Base-by-base conservation (phyloP, 495 filamentous ascomycete species). In the Penicillium coffeae region DNA sequence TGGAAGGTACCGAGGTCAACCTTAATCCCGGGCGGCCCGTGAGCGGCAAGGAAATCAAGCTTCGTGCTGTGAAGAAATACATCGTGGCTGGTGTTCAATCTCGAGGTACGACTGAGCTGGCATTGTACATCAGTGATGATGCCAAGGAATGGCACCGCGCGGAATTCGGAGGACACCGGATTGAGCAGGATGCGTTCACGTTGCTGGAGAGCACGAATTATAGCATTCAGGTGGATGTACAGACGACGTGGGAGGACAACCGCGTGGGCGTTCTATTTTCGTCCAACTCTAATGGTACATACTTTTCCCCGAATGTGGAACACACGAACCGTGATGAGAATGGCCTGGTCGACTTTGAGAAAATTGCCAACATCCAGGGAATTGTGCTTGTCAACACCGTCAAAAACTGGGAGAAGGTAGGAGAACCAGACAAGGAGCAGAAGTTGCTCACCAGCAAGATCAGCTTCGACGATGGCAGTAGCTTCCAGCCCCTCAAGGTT, bases 241-340 rank as follows among this genome's bases (percentile, higher is more conserved):
- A 89, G 74, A 88, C 83, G 1, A 80, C 81, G 9, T 62, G 62
- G 49, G 68, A 74, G 22, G 72, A 70, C 2, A 80, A 72, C 30
- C 83, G 86, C 4, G 89, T 96, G 79, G 93, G 93, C 18, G 80
- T 86, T 2, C 74, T 96, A 15, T 88, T 94, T 55, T 92, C 88
- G 8, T 96, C 92, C 59, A 97, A 97, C 56, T 95, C 89, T 15
- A 93, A 96, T 59, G 93, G 93, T 36, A 95, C 90, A 2, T 96
- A 94, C 62, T 98, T 96, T 65, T 90, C 82, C 0, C 80, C 84
- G 45, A 96, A 96, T 60, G 82, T 89, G 42, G 86, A 92, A 56
- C 82, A 96, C 62, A 96, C 90, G 21, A 97, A 98, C 66, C 83
- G 90, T 42, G 82, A 88, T 60, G 20, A 45, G 10, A 56, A 67